Conservation (phyloP, 129 eudicot species). For the Chrysanthemum makinoi region DNA sequence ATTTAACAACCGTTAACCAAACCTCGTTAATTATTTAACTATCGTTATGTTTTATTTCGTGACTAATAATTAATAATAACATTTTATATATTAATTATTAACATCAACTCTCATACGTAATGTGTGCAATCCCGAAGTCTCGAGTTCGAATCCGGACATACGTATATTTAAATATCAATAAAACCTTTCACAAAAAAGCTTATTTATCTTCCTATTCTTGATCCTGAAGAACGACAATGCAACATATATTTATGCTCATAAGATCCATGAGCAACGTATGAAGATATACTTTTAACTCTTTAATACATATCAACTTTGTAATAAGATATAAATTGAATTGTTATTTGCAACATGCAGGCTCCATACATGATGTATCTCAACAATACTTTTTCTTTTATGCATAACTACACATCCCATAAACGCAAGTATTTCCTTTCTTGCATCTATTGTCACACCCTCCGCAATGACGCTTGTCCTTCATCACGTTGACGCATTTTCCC, state of each 20-base stretch:
- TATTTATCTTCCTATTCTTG: no score
- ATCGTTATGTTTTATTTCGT: no score
- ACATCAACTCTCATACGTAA: no score
- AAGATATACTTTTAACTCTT: not conserved
- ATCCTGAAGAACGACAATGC: no score
- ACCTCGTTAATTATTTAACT: no score
- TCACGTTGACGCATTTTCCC: conserved; percentile 50
- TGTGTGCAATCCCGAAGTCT: no score
- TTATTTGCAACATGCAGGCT: conserved; percentile 4
- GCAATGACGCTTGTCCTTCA: conserved; percentile 39
- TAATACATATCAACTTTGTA: conserved; percentile 14
- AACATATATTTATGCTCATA: not conserved
- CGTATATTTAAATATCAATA: no score
- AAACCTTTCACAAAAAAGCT: no score
- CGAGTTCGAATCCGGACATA: no score
- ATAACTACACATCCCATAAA: conserved; percentile 59
- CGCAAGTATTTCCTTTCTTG: conserved; percentile 39
- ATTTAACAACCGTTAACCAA: no score
- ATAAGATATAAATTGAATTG: conserved; percentile 9
- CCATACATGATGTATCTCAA: not conserved
- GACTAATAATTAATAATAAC: no score
- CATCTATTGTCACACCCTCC: conserved; percentile 62
- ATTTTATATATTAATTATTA: no score
- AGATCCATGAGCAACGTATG: not conserved
- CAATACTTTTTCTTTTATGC: conserved; percentile 23